Evolutionary conservation across 108 stramenopile genomes (phyloP).

Genomic region (Poteriospumella lacustris): DNA sequence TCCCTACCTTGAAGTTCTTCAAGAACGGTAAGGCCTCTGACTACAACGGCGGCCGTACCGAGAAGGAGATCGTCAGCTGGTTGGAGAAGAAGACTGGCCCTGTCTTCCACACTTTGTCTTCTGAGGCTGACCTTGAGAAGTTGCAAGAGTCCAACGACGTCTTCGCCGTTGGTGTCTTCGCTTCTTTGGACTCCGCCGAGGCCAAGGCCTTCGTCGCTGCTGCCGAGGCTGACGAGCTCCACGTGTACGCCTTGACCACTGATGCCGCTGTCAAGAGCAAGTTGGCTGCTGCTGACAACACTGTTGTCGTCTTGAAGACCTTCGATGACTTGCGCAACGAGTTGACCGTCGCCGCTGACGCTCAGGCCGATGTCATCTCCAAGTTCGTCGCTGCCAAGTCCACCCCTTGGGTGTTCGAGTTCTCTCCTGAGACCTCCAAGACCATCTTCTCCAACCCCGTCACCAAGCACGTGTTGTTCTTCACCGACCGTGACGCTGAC

Average conservation of each 20-base stretch:
- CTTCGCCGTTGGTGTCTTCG: slow-evolving; percentile 52
- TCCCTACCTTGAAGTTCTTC: slow-evolving; percentile 61
- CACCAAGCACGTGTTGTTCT: slow-evolving; percentile 38
- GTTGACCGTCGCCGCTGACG: slow-evolving; percentile 33
- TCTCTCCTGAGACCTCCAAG: slow-evolving; percentile 41
- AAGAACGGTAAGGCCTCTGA: slow-evolving; percentile 50
- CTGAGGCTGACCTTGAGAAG: slow-evolving; percentile 38
- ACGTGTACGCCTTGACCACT: slow-evolving; percentile 40
- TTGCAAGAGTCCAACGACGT: slow-evolving; percentile 42
- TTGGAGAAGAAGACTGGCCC: slow-evolving; percentile 59
- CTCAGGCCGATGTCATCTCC: slow-evolving; percentile 26
- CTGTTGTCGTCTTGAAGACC: slow-evolving; percentile 48
- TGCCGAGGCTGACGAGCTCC: slow-evolving; percentile 44
- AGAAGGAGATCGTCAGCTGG: slow-evolving; percentile 52
- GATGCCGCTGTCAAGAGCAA: slow-evolving; percentile 15
- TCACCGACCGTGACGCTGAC: slow-evolving; percentile 4
- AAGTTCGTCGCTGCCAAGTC: slow-evolving; percentile 37
- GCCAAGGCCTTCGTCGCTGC: slow-evolving; percentile 48
- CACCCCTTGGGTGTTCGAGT: slow-evolving; percentile 50
- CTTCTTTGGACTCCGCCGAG: slow-evolving; percentile 37
- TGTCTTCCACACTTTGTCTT: slow-evolving; percentile 34
- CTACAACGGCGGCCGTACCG: slow-evolving; percentile 55
- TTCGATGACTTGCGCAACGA: slow-evolving; percentile 38
- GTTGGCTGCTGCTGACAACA: slow-evolving; percentile 18
- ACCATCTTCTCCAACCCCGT: slow-evolving; percentile 52